phyloP scores from a whole-genome alignment of 305 asterid species.

The Euphrasia arctica region DNA sequence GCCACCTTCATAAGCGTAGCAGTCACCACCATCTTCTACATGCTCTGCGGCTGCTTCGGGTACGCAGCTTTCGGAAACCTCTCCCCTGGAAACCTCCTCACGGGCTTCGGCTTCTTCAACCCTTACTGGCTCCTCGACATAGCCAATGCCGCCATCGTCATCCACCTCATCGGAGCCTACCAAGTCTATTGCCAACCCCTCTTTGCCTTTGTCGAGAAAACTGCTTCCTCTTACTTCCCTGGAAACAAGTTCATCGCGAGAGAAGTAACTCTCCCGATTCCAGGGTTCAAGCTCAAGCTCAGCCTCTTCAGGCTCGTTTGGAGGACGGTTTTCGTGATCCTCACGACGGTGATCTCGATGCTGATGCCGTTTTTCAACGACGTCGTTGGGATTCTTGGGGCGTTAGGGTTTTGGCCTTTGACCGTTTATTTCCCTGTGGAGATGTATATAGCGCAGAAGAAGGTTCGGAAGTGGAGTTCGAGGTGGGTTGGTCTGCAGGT shows the following conservation, averaged over 20 bases:
- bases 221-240: conserved; percentile 42
- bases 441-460: conserved; percentile 65
- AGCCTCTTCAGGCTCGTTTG: conserved; percentile 56
- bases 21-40: conserved; percentile 80
- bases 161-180: conserved; percentile 84
- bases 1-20: conserved; percentile 70
- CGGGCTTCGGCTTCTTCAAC: conserved; percentile 81
- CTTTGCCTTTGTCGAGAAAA: conserved; percentile 76
- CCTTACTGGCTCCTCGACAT: conserved; percentile 90
- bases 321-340: conserved; percentile 60
- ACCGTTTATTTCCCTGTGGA: conserved; percentile 81
- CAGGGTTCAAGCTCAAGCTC: conserved; percentile 40
- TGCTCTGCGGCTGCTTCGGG: conserved; percentile 85
- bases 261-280: conserved; percentile 47
- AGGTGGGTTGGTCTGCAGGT: conserved; percentile 61
- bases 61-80: conserved; percentile 85
- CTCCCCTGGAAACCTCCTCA: conserved; percentile 77
- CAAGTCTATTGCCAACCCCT: conserved; percentile 90
- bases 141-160: conserved; percentile 70
- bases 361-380: conserved; percentile 80
- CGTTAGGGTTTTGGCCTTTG: conserved; percentile 82
- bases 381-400: conserved; percentile 76
- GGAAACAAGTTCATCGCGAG: conserved; percentile 42
- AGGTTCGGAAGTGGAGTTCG: conserved; percentile 60
- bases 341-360: conserved; percentile 67